These are phyloP conservation scores for Claviceps pazoutovae DNA, from an alignment of 2,329 filamentous ascomycete species.

Conservation along the genomic window DNA sequence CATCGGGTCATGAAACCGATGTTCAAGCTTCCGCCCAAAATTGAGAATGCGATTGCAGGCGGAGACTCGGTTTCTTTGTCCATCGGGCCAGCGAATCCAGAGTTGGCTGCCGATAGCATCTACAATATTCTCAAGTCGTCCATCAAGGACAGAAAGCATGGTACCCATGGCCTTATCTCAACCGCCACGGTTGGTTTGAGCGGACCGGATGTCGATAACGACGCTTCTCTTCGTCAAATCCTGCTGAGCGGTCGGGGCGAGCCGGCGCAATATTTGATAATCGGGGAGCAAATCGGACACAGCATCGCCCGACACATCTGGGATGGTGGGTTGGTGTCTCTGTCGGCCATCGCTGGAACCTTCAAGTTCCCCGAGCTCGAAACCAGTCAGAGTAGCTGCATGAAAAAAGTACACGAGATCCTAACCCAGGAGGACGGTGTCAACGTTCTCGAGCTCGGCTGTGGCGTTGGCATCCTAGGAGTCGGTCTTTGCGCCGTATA, in stretches of 20 bases:
- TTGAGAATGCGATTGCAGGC: constrained; percentile 13
- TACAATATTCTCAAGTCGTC: constrained; percentile 13
- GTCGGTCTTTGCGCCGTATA: constrained; percentile 30
- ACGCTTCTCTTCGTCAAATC: constrained; percentile 18
- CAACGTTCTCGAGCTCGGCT: constrained; percentile 40
- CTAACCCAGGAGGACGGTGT: constrained; percentile 16
- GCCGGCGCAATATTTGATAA: constrained; percentile 19
- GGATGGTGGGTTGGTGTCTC: constrained; percentile 39
- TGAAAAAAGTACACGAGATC: constrained; percentile 18
- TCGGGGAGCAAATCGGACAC: constrained; percentile 45
- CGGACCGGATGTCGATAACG: constrained; percentile 9
- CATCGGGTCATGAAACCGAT: constrained; percentile 27
- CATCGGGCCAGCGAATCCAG: constrained; percentile 13
- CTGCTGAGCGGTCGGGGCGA: constrained; percentile 12
- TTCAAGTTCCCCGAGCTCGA: constrained; percentile 14
- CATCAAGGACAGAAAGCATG: constrained; percentile 9
- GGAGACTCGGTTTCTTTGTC: constrained; percentile 16
- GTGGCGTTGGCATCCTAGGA: constrained; percentile 42
- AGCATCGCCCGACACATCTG: constrained; percentile 46
- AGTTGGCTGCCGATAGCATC: constrained; percentile 14
- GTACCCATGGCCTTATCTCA: constrained; percentile 25
- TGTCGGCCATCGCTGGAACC: constrained; percentile 19
- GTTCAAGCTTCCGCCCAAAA: constrained; percentile 14
- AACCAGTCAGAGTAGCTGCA: constrained; percentile 14
- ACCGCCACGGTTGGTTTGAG: constrained; percentile 27